Evolutionary conservation across 345 rosid genomes (phyloP).

Genomic region (Excoecaria cochinchinensis): DNA sequence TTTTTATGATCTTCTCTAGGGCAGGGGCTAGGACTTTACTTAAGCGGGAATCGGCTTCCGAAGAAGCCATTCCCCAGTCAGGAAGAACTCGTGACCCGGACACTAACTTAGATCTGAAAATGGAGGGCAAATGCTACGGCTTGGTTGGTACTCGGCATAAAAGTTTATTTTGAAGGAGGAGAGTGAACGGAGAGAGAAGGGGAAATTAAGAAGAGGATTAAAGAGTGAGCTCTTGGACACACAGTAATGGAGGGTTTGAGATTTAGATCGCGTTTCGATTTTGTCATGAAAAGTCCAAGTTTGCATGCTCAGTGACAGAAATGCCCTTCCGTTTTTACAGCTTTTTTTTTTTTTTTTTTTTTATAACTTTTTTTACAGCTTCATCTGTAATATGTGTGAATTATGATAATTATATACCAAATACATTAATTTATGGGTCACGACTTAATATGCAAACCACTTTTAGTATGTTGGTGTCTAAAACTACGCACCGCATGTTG

Average conservation of each 20-base stretch:
- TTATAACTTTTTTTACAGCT: too few relatives aligned
- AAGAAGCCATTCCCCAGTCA: slow-evolving; percentile 95
- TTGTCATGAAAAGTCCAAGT: slow-evolving; percentile 21
- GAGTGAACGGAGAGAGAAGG: background rate
- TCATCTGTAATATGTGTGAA: too few relatives aligned
- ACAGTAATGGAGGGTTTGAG: slow-evolving; percentile 19
- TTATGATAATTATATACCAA: too few relatives aligned
- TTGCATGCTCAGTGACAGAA: slow-evolving; percentile 20
- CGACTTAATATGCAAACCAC: too few relatives aligned
- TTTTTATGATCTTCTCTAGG: slow-evolving; percentile 80
- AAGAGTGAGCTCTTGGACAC: background rate
- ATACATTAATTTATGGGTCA: too few relatives aligned
- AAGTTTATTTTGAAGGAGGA: background rate
- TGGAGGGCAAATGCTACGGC: slow-evolving; percentile 4
- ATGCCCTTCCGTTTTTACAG: slow-evolving; percentile 20
- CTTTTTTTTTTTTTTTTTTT: background rate
- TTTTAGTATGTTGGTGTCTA: too few relatives aligned
- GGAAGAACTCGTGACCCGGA: slow-evolving; percentile 30
- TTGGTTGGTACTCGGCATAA: slow-evolving; percentile 13
- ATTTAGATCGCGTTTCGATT: slow-evolving; percentile 45
- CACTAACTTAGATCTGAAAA: slow-evolving; percentile 43
- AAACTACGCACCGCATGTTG: too few relatives aligned
- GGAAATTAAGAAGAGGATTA: background rate
- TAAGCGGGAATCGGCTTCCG: slow-evolving; percentile 99
- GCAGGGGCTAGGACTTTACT: slow-evolving; percentile 70